Evolutionary conservation across 1,139 yeast species (phyloP).

Genomic region (Diutina mesorugosa): DNA sequence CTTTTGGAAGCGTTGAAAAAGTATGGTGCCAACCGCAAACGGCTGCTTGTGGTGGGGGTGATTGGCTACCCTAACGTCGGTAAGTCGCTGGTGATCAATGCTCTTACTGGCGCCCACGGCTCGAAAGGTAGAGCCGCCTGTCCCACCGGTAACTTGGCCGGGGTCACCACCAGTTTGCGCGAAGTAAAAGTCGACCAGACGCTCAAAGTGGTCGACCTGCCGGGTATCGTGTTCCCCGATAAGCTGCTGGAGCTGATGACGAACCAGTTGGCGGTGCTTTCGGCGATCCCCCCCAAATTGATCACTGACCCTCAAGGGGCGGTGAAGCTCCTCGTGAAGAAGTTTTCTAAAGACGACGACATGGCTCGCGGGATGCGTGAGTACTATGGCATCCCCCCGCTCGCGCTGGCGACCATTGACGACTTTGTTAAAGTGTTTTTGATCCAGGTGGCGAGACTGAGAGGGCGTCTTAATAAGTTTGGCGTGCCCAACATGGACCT

Average conservation of each 20-base stretch:
- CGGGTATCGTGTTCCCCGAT: conserved; percentile 94
- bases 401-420: conserved; percentile 50
- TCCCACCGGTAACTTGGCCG: conserved; percentile 97
- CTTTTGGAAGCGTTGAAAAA: conserved; percentile 74
- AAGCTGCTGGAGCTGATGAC: conserved; percentile 35
- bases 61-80: conserved; percentile 93
- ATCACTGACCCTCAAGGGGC: conserved; percentile 80
- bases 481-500: conserved; percentile 84
- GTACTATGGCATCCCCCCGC: conserved; percentile 72
- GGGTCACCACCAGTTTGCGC: conserved; percentile 85
- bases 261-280: conserved; percentile 70
- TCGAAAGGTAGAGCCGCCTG: conserved; percentile 50
- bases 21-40: conserved; percentile 76
- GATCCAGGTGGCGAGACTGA: conserved; percentile 83
- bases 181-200: conserved; percentile 88
- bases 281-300: conserved; percentile 84
- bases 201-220: conserved; percentile 82
- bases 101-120: conserved; percentile 76
- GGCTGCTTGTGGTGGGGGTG: conserved; percentile 91
- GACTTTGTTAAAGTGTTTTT: conserved; percentile 73
- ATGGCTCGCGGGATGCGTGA: conserved; percentile 67
- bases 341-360: conserved; percentile 55
- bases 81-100: conserved; percentile 87
- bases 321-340: conserved; percentile 60
- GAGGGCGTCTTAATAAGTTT: conserved; percentile 87